These are phyloP conservation scores for Ophiocordyceps camponoti-floridani DNA, from an alignment of 2,329 filamentous ascomycete species.

Conservation along the genomic window DNA sequence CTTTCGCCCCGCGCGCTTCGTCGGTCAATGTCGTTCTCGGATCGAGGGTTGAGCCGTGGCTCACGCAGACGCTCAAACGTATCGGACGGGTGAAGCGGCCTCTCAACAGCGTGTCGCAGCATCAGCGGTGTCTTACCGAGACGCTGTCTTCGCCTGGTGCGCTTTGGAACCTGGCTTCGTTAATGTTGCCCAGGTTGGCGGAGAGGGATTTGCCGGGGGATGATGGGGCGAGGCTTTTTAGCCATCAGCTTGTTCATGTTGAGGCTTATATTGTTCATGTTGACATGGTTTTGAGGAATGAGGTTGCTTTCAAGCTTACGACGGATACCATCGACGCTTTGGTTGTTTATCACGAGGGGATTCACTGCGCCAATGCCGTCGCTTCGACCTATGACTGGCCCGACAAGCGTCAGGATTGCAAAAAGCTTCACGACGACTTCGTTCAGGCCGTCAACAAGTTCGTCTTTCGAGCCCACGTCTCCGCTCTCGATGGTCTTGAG, in stretches of 20 bases:
- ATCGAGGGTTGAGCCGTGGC: conserved; percentile 86
- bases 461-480: conserved; percentile 77
- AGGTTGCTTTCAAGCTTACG: conserved; percentile 96
- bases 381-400: conserved; percentile 87
- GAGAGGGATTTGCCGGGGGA: conserved; percentile 53
- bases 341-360: conserved; percentile 89
- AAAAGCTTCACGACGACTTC: conserved; percentile 94
- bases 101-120: conserved; percentile 89
- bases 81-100: conserved; percentile 94
- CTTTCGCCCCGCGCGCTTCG: conserved; percentile 79
- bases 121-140: conserved; percentile 89
- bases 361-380: conserved; percentile 80
- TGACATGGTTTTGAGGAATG: conserved; percentile 94
- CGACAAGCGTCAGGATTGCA: conserved; percentile 89
- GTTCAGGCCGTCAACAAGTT: conserved; percentile 95
- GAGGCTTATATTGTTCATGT: conserved; percentile 98
- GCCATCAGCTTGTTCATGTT: conserved; percentile 82
- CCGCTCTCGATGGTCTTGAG: conserved; percentile 84
- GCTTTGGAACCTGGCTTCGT: conserved; percentile 84
- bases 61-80: conserved; percentile 90
- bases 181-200: conserved; percentile 83
- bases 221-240: conserved; percentile 72
- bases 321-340: conserved; percentile 84
- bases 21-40: conserved; percentile 89
- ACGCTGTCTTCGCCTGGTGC: conserved; percentile 77